Base-by-base conservation (phyloP, 2,329 filamentous ascomycete genomes). In the Didymellaceae sp. region DNA sequence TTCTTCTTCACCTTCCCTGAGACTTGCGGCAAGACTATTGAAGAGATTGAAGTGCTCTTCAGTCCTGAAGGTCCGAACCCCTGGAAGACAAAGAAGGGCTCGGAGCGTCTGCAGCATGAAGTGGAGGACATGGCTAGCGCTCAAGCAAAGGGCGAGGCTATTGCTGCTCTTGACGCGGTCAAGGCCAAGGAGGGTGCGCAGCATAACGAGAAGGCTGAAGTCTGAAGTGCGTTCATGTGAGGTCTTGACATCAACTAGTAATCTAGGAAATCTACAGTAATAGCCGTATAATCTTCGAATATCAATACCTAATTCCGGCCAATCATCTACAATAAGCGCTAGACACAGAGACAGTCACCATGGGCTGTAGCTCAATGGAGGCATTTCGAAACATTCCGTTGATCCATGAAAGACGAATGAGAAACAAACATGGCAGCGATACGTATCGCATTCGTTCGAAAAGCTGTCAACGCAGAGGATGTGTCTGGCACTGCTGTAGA, bases 1-100 rank as follows among this genome's bases (percentile, higher is more conserved):
- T 76, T 77, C 48, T 80, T 65, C 58, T 69, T 80, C 44, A 75
- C 73, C 5, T 79, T 75, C 51, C 73, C 63, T 3, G 74, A 76
- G 48, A 76, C 73, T 10, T 67, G 65, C 31, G 58, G 66, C 18
- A 75, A 75, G 57, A 69, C 67, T 20, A 63, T 76, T 24, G 74
- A 75, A 51, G 64, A 70, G 45, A 67, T 68, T 32, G 64, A 68
- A 43, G 47, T 62, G 3, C 53, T 75, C 55, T 76, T 75, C 53
- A 63, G 63, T 24, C 31, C 62, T 13, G 63, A 66, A 11, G 68
- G 68, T 2, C 69, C 70, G 8, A 64, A 59, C 50, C 58, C 72
- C 14, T 75, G 72, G 72, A 55, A 68, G 45, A 76, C 73, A 1
- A 70, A 65, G 55, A 66, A 67, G 31, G 72, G 71, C 5, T 51